These are phyloP conservation scores for Panicum virgatum DNA, from an alignment of 202 grass and related monocot species.

Conservation along the genomic window DNA sequence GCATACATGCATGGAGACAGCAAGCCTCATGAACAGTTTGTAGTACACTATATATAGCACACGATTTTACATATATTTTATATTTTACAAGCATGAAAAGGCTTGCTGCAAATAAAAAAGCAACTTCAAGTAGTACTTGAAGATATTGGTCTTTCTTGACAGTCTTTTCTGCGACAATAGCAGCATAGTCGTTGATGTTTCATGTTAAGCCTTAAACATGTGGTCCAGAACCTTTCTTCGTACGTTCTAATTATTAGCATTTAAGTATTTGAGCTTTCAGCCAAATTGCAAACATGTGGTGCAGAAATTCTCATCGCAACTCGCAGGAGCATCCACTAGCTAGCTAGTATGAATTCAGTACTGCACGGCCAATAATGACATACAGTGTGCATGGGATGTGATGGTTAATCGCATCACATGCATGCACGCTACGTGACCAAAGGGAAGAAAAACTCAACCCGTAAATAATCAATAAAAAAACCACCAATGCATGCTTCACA, in stretches of 20 bases:
- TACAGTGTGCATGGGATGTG: neutral
- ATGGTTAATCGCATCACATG: neutral
- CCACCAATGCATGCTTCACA: neutral
- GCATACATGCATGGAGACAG: too few relatives aligned
- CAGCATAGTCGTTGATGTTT: neutral
- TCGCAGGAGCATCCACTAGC: neutral
- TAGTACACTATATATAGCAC: too few relatives aligned
- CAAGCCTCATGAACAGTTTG: too few relatives aligned
- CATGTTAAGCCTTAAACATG: neutral
- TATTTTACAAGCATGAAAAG: neutral
- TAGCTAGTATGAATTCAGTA: neutral
- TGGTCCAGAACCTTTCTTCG: neutral
- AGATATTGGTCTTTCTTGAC: neutral
- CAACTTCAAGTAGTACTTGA: neutral
- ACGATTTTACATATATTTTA: too few relatives aligned
- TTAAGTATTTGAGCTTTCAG: neutral
- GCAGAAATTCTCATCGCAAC: slow-evolving; percentile 3
- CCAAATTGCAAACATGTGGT: slow-evolving; percentile 7
- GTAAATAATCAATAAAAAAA: neutral
- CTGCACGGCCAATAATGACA: neutral
- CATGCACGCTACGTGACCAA: neutral
- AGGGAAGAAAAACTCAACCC: neutral
- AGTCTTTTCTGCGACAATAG: neutral
- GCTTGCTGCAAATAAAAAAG: neutral
- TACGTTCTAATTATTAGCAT: neutral